Base-by-base conservation (phyloP, 192 early-diverging fungal species). In the Jimgerdemannia flammicorona region DNA sequence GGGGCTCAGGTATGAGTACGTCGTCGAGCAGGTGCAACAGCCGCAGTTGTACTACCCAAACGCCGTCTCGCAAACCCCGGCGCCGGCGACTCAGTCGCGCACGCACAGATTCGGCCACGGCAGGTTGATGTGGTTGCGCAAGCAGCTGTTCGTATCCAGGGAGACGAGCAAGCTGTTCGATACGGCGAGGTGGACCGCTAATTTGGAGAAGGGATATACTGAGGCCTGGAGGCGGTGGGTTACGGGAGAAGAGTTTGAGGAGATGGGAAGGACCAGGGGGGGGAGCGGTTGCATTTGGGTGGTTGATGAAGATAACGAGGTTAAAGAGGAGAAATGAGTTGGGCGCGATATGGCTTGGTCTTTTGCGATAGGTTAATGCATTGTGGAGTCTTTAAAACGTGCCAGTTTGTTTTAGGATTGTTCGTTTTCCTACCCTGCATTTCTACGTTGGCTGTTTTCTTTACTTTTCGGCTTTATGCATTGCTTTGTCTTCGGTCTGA, bases 111-210 rank as follows among this genome's bases (percentile, higher is more conserved):
- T 77, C 18, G 88, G 88, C 4, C 66, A 74, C 44, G 88, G 88
- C 29, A 76, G 77, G 17, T 80, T 89, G 66, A 90, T 92, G 80
- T 87, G 91, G n/a, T 70, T 93, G 54, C 87, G 93, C 17, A 78
- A 80, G 49, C 78, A 83, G 65, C 79, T 98, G 40, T 98, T 94
- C 81, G 77, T 96, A 76, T 87, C 79, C 40, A 88, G 96, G 43
- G 96, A 98, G 64, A 75, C 69, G n/a, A 92, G 90, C 59, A 86
- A 90, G 4, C 80, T 98, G 44, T 98, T 96, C 85, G 95, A 98
- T 80, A 98, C 96, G 40, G 79, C 80, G 42, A 85, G 91, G 14
- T 96, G 93, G 94, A 95, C 95, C 3, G 81, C 91, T 42, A 92
- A 93, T 73, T 78, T 98, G 63, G 95, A 97, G 84, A 79, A 78